Evolutionary conservation across 169 alveolate genomes (phyloP), one percentile per base, ranked within the genome.

Genomic region (Theileria annulata): DNA sequence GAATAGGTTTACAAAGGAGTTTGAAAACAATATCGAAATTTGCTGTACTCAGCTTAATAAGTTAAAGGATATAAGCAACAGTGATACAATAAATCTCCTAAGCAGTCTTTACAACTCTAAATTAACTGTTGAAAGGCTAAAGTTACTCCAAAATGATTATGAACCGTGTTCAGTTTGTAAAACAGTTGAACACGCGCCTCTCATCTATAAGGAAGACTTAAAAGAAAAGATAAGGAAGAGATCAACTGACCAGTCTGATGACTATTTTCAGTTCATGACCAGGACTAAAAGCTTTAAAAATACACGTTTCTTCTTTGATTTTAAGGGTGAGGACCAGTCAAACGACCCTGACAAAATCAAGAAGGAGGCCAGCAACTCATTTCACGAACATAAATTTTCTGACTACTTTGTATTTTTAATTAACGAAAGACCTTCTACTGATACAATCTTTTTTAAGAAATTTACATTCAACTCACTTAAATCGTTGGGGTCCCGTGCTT

Each of bases 41-140:
- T 80, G 88, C 33, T 71, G 56, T 54, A 78, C 71, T n/a, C 85
- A 68, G 77, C 71, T 63, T 70, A 75, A 75, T 31, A 80, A 75
- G 27, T 42, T 80, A 51, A 13, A 33, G n/a, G 25, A 17, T 12
- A 58, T 33, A 12, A 62, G 42, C 1, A 37, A 54, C 75, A 28
- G 27, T 51, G 73, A 54, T 8, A 37, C 70, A 1, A 60, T 80
- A 21, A 19, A 58, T 19, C 35, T 56, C 15, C 25, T 37, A 1
- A 80, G 72, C 74, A 80, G 88, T 64, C 69, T 71, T 21, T 80
- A 48, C 49, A 75, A 80, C 67, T 17, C 51, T 10, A 58, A 25
- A 8, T n/a, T 66, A 56, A 47, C 69, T 3, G 75, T 48, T n/a
- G 48, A 37, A 9, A 47, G 68, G 3, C 88, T 80, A 0, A 67